A percentile compares a stretch with the other conserved stretches of the same genome.
Evolutionary conservation across 345 rosid species (phyloP).

Genomic region (Dipteronia sinensis): DNA sequence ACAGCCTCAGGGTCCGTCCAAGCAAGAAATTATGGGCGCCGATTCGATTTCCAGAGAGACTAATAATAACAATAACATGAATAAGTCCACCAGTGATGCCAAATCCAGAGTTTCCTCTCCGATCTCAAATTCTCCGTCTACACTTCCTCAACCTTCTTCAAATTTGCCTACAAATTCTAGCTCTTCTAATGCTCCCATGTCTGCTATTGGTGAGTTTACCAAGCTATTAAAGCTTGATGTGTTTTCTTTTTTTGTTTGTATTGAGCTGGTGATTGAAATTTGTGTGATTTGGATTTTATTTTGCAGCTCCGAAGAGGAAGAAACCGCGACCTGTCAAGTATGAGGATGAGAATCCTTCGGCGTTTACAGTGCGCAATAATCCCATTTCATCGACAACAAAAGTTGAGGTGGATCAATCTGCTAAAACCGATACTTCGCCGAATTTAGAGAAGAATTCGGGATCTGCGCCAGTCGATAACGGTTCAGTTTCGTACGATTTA

Average conservation of each 20-base stretch:
- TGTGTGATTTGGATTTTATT: background rate
- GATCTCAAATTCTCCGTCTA: constrained; percentile 61
- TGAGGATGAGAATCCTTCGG: constrained; percentile 72
- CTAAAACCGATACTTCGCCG: constrained; percentile 47
- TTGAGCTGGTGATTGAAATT: background rate
- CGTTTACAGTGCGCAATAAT: constrained; percentile 42
- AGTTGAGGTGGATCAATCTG: constrained; percentile 53
- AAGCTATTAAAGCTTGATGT: background rate
- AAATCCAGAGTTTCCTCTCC: constrained; percentile 94
- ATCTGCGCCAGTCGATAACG: constrained; percentile 43
- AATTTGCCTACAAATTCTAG: constrained; percentile 55
- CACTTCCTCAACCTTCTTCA: constrained; percentile 56
- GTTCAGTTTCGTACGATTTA: constrained; percentile 31
- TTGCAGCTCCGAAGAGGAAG: constrained; percentile 91
- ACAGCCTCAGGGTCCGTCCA: constrained; percentile 70
- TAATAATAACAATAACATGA: constrained; percentile 27
- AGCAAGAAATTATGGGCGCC: constrained; percentile 51
- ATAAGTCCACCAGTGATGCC: constrained; percentile 47
- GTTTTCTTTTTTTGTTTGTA: background rate
- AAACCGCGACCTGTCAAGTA: constrained; percentile 80
- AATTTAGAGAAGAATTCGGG: constrained; percentile 47
- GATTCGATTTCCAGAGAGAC: constrained; percentile 47
- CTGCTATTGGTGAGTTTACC: constrained; percentile 59
- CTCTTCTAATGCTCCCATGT: constrained; percentile 51
- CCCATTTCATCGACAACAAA: constrained; percentile 53